Evolutionary conservation across 306 rosid species (phyloP).

Genomic region (Psophocarpus tetragonolobus): DNA sequence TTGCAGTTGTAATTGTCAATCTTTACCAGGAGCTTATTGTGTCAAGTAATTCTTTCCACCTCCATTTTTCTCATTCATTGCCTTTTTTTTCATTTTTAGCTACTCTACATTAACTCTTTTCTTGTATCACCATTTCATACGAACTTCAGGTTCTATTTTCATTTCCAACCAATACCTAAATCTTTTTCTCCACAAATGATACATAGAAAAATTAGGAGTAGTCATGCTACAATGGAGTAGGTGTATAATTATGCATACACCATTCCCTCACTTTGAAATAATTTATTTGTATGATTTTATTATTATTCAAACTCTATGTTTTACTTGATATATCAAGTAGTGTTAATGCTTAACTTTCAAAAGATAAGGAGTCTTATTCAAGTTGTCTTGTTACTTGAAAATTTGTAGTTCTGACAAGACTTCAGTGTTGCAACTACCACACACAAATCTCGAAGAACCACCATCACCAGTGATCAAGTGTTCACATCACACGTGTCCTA

Average conservation of each 20-base stretch:
- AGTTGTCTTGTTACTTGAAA: background rate
- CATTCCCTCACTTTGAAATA: background rate
- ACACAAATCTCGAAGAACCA: background rate
- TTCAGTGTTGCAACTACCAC: conserved; percentile 50
- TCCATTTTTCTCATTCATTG: too few relatives aligned
- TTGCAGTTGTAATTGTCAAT: conserved; percentile 82
- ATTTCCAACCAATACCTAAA: too few relatives aligned
- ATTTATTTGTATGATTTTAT: background rate
- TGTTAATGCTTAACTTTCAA: background rate
- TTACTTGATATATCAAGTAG: background rate
- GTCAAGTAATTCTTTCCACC: conserved; percentile 45
- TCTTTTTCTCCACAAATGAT: too few relatives aligned
- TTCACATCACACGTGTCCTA: conserved; percentile 80
- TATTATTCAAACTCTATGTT: background rate
- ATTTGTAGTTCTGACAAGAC: conserved; percentile 49
- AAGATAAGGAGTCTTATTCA: background rate
- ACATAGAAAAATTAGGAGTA: too few relatives aligned
- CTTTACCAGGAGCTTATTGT: conserved; percentile 56
- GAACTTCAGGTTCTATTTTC: too few relatives aligned
- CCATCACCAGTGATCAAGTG: conserved; percentile 52
- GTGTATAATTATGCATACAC: background rate
- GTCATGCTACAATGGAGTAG: too few relatives aligned
- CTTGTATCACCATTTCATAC: too few relatives aligned
- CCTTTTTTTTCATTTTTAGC: too few relatives aligned
- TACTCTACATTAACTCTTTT: background rate